Conservation (phyloP, 441 rosid genomes). For the Raphanus hybrid region DNA sequence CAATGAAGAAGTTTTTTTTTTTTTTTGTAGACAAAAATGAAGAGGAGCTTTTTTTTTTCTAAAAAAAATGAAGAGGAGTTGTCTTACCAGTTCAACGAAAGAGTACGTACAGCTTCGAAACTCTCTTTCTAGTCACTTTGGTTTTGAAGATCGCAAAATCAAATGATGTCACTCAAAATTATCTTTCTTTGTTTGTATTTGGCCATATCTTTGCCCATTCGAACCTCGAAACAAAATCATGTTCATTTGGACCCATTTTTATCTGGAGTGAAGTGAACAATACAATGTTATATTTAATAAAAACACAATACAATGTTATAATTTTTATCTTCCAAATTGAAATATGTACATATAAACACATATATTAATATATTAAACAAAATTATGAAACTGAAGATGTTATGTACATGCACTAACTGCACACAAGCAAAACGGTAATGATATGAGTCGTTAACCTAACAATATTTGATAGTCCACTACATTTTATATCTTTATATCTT, state of each 20-base stretch:
- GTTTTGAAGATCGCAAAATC: constrained; percentile 40
- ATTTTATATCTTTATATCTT: not conserved
- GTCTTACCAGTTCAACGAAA: constrained; percentile 42
- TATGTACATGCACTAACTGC: constrained; percentile 18
- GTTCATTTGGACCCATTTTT: constrained; percentile 13
- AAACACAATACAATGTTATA: too few relatives aligned
- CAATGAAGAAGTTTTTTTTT: too few relatives aligned
- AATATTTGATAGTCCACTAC: constrained; percentile 26
- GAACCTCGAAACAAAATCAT: constrained; percentile 25
- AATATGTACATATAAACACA: not conserved
- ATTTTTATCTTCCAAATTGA: not conserved
- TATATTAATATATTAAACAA: not conserved
- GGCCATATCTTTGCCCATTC: constrained; percentile 42
- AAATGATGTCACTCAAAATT: constrained; percentile 43
- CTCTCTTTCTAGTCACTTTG: constrained; percentile 38
- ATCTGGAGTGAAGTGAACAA: constrained; percentile 10
- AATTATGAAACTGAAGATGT: not conserved
- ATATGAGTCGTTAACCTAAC: constrained; percentile 8
- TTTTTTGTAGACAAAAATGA: too few relatives aligned
- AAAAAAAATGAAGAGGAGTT: not conserved
- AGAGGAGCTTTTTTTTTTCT: not conserved
- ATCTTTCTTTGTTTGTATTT: constrained; percentile 30
- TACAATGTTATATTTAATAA: not conserved
- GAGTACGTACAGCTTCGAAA: constrained; percentile 40
- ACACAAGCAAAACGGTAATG: not conserved